Base-by-base conservation (phyloP, 2,329 filamentous ascomycete genomes). In the Zasmidium angulare region DNA sequence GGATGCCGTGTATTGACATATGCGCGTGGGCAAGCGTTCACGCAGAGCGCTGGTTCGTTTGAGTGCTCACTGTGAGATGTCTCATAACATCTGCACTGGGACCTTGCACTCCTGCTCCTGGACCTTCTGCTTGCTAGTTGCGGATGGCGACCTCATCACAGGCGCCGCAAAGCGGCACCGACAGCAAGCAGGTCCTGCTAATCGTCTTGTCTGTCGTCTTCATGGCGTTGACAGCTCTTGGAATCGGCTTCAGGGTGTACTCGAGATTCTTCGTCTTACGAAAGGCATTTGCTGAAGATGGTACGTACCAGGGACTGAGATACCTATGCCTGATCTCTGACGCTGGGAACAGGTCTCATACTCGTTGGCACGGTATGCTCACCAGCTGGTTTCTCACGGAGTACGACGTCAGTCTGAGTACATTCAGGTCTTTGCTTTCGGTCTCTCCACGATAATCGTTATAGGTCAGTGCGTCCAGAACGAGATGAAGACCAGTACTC, bases 251-350 rank as follows among this genome's bases (percentile, higher is more conserved):
- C 6, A 55, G 63, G 19, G 23, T 61, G 4, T 63, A 64, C 20
- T 43, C 58, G 19, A 48, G 63, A 23, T 17, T 63, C 9, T 53
- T 49, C 19, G 40, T 64, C 24, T 50, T 57, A 26, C 22, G 62
- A 6, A 64, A 61, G 55, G n/a, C 56, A 12, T 64, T 64, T 19
- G n/a, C 48, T 21, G 62, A 64, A 31, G 62, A 64, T 56, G 55
- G 62, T 63, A 53, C 19, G 61, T 53, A n/a, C n/a, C n/a, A n/a
- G n/a, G n/a, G n/a, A n/a, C n/a, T n/a, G n/a, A n/a, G n/a, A n/a
- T n/a, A n/a, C n/a, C n/a, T n/a, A n/a, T n/a, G n/a, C n/a, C n/a
- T n/a, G n/a, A n/a, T n/a, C n/a, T n/a, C n/a, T n/a, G n/a, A n/a
- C n/a, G n/a, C n/a, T n/a, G n/a, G n/a, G n/a, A n/a, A n/a, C 20